Percentiles rank a stretch among this genome's conserved stretches.
phyloP scores from a whole-genome alignment of 345 rosid genomes.

The Populus deltoides region DNA sequence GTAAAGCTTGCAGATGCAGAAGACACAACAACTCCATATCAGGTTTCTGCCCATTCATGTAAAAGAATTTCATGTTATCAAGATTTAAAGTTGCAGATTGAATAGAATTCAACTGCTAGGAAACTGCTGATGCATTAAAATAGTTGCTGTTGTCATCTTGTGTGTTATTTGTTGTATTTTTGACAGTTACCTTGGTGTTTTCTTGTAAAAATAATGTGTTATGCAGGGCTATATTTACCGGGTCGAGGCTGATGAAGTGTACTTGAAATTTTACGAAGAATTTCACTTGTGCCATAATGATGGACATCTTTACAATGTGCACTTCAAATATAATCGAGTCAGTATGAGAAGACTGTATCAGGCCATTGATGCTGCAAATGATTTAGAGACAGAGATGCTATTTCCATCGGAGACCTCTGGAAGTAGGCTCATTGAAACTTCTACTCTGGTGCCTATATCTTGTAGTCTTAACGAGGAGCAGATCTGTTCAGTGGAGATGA shows the following conservation, averaged over 20 bases:
- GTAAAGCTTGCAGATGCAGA: constrained; percentile 42
- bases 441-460: constrained; percentile 53
- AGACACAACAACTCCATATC: constrained; percentile 26
- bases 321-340: constrained; percentile 65
- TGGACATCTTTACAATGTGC: constrained; percentile 59
- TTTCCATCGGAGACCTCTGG: constrained; percentile 52
- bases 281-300: constrained; percentile 48
- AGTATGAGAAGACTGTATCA: constrained; percentile 72
- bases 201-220: neutral
- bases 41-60: constrained; percentile 40
- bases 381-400: constrained; percentile 46
- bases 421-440: constrained; percentile 48
- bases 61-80: neutral
- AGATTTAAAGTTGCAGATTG: neutral
- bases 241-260: constrained; percentile 85
- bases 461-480: constrained; percentile 77
- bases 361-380: constrained; percentile 59
- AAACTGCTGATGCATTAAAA: neutral
- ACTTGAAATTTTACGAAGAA: constrained; percentile 53
- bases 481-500: constrained; percentile 59
- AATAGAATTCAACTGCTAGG: neutral
- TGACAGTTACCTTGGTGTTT: neutral
- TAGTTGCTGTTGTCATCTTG: neutral
- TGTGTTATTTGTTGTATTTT: neutral
- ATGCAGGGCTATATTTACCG: constrained; percentile 73